Evolutionary conservation across 768 basidiomycete genomes (phyloP).

Genomic region (Xanthoconium stramineum): DNA sequence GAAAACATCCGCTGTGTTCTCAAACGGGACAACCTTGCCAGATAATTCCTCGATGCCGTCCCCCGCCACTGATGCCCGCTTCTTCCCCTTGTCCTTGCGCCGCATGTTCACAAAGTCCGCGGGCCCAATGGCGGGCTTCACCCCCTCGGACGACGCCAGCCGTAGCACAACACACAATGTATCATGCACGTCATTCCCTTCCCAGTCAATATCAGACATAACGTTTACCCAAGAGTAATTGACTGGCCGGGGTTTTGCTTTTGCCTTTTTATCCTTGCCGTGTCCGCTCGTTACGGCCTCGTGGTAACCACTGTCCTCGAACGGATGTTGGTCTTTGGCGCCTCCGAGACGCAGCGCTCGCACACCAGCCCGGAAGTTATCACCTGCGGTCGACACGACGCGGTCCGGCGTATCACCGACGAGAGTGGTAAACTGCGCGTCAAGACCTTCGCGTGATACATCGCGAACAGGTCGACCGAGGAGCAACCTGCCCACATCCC

Average conservation of each 20-base stretch:
- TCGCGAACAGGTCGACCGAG: constrained; percentile 38
- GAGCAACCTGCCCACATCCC: constrained; percentile 69
- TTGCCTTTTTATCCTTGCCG: constrained; percentile 32
- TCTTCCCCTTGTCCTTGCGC: constrained; percentile 30
- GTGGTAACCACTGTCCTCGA: constrained; percentile 26
- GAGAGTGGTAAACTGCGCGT: constrained; percentile 72
- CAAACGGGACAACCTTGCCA: constrained; percentile 34
- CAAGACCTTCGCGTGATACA: constrained; percentile 27
- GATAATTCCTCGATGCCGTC: constrained; percentile 18
- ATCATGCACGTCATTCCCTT: constrained; percentile 70
- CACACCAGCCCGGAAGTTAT: constrained; percentile 71
- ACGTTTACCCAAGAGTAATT: constrained; percentile 83
- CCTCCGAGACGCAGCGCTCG: constrained; percentile 47
- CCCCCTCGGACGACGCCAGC: constrained; percentile 34
- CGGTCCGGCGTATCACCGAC: constrained; percentile 68
- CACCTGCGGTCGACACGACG: constrained; percentile 64
- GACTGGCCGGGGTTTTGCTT: constrained; percentile 40
- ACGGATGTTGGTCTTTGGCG: constrained; percentile 27
- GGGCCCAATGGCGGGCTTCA: constrained; percentile 27
- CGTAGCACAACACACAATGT: constrained; percentile 40
- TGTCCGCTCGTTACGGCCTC: constrained; percentile 17
- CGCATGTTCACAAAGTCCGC: constrained; percentile 20
- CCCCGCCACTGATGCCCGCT: constrained; percentile 8
- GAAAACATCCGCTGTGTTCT: constrained; percentile 33
- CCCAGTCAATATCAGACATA: constrained; percentile 79